Evolutionary conservation across 169 alveolate species (phyloP).

Genomic region (Cryptosporidium sp.): DNA sequence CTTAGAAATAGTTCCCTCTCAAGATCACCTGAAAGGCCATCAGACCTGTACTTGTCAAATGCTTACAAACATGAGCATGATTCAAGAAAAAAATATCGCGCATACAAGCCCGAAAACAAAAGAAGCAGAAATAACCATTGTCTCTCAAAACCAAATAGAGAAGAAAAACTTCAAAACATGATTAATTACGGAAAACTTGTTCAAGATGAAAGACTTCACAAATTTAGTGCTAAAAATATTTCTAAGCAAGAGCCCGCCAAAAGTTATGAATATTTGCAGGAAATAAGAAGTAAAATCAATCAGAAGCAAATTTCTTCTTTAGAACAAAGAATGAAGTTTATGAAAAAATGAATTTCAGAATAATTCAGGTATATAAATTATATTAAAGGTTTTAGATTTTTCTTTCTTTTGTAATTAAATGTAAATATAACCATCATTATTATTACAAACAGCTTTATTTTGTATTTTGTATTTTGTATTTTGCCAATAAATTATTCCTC

Average conservation of each 20-base stretch:
- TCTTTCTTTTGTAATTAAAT: no score
- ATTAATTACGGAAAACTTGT: not conserved
- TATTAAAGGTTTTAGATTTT: not conserved
- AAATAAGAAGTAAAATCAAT: not conserved
- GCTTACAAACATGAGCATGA: not conserved
- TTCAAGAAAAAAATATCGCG: not conserved
- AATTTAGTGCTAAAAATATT: not conserved
- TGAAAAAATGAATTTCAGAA: not conserved
- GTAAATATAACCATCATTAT: no score
- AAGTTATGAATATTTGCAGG: not conserved
- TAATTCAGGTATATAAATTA: not conserved
- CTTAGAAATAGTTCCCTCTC: slow-evolving; percentile 36
- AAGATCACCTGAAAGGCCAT: slow-evolving; percentile 45
- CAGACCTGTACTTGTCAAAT: not conserved
- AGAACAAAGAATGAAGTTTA: slow-evolving; percentile 12
- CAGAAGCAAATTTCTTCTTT: slow-evolving; percentile 1
- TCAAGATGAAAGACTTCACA: slow-evolving; percentile 30
- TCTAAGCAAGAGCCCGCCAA: not conserved
- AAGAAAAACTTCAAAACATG: slow-evolving; percentile 35
- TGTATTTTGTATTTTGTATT: no score
- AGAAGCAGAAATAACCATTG: not conserved
- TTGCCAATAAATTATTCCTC: no score
- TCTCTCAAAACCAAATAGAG: not conserved
- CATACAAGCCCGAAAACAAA: not conserved
- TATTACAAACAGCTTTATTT: no score